These are phyloP conservation scores for Torulaspora indica DNA, from an alignment of 805 yeast genomes.

Conservation along the genomic window DNA sequence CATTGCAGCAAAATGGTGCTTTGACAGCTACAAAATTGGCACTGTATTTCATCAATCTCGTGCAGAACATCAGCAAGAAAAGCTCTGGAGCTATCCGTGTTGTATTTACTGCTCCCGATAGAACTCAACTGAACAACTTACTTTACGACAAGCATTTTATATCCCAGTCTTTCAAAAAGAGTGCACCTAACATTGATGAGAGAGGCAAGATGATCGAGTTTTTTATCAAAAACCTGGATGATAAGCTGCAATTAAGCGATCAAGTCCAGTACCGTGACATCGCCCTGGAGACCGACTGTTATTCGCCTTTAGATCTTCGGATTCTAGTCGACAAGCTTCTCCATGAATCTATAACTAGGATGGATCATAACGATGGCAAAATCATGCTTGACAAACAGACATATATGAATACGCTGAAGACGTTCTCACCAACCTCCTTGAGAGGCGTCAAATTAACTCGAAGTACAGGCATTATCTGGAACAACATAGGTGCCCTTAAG, in stretches of 20 bases:
- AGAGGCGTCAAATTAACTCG: constrained; percentile 85
- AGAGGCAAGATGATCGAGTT: constrained; percentile 47
- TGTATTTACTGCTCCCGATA: constrained; percentile 58
- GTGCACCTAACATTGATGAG: constrained; percentile 63
- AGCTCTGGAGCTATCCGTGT: constrained; percentile 47
- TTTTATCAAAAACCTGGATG: constrained; percentile 36
- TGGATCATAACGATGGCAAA: neutral
- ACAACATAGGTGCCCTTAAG: constrained; percentile 81
- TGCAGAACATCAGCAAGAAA: constrained; percentile 36
- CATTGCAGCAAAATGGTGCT: constrained; percentile 39
- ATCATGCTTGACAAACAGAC: constrained; percentile 34
- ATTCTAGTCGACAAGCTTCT: constrained; percentile 64
- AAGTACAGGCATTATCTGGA: constrained; percentile 58
- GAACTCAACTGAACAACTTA: constrained; percentile 56
- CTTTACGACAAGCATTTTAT: constrained; percentile 66
- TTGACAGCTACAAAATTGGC: constrained; percentile 61
- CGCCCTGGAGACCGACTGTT: constrained; percentile 79
- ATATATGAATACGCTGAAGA: constrained; percentile 56
- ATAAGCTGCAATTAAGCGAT: constrained; percentile 36
- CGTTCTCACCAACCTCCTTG: constrained; percentile 72
- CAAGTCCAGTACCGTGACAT: constrained; percentile 47
- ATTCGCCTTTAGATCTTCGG: constrained; percentile 75
- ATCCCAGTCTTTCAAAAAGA: constrained; percentile 55
- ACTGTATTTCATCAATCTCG: constrained; percentile 50
- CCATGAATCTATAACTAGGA: constrained; percentile 39